Conservation (phyloP, 306 rosid species). For the Abrus pulchellus region DNA sequence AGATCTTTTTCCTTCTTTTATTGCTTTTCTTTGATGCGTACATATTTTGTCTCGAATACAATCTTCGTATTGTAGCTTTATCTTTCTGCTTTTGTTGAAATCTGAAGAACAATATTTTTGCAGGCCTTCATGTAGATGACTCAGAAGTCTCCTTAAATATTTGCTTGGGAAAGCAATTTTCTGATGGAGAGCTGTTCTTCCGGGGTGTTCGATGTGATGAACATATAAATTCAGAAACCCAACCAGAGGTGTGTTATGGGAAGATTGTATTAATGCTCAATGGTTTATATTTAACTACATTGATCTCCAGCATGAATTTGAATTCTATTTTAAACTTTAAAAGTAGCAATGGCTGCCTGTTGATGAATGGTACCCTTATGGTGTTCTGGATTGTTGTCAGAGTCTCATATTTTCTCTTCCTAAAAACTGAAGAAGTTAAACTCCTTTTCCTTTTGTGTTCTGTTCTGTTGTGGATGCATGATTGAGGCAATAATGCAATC, state of each 20-base stretch:
- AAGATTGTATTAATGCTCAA: not conserved
- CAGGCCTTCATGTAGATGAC: conserved; percentile 97
- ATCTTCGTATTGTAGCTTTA: not conserved
- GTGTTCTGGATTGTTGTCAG: conserved; percentile 5
- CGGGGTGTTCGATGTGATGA: conserved; percentile 95
- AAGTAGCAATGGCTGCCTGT: not conserved
- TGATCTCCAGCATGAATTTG: conserved; percentile 28
- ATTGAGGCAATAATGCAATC: not conserved
- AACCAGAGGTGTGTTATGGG: conserved; percentile 62
- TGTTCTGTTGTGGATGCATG: conserved; percentile 16
- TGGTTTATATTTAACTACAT: conserved; percentile 3
- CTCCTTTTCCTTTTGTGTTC: conserved; percentile 3
- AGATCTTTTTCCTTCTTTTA: conserved; percentile 19
- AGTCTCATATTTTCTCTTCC: not conserved
- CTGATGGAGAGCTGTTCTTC: conserved; percentile 90
- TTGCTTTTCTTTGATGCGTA: conserved; percentile 16
- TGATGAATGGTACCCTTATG: not conserved
- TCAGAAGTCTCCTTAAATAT: conserved; percentile 93
- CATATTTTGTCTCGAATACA: not conserved
- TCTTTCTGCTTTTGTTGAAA: conserved; percentile 51
- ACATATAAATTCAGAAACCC: conserved; percentile 79
- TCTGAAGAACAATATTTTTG: conserved; percentile 44
- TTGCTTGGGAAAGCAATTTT: conserved; percentile 86
- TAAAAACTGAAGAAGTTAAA: not conserved
- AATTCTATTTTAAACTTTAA: conserved; percentile 10